Base-by-base conservation (phyloP, 192 early-diverging fungal species). In the Coemansia sp. region DNA sequence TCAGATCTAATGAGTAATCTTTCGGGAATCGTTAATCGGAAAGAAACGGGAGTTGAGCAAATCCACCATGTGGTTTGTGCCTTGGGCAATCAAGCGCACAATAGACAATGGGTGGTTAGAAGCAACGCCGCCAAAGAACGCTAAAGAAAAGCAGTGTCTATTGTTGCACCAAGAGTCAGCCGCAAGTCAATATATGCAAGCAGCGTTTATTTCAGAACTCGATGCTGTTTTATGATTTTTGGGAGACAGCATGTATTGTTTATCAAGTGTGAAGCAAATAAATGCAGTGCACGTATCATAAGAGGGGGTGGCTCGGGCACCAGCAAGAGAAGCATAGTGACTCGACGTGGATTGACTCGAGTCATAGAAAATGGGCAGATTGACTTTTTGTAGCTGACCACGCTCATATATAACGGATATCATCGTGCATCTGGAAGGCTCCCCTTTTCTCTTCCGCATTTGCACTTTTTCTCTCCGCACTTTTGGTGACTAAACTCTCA, bases 331-430 rank as follows among this genome's bases (percentile, higher is more conserved):
- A 43, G 41, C 41, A 16, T 43, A n/a, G 41, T 43, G 41, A 43
- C 41, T 43, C 41, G 41, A 43, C 10, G 16, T 16, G 14, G 16
- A 16, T 11, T 43, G 12, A 43, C 41, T 43, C 41, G 41, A 43
- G 41, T 43, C 41, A n/a, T 16, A 43, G 10, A 43, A 11, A 11
- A 43, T 16, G 41, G 16, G 2, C 16, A 16, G 41, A 43, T n/a
- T 43, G 10, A 16, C 16, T 43, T 43, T 43, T 43, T 0, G 2
- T 43, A 43, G 41, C 41, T 43, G 41, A 43, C 41, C 41, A 43
- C 41, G 41, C 12, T 38, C 19, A 19, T 67, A 67, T 60, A 67
- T 41, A 67, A 54, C 58, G 65, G 58, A 67, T 48, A 59, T 67
- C 65, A 67, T 29, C 27, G 54, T 31, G 41, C 45, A 35, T 27